Percentiles rank a stretch among this genome's conserved stretches.
phyloP scores from a whole-genome alignment of 352 stramenopile genomes.

The Phytophthora niederhauseri region DNA sequence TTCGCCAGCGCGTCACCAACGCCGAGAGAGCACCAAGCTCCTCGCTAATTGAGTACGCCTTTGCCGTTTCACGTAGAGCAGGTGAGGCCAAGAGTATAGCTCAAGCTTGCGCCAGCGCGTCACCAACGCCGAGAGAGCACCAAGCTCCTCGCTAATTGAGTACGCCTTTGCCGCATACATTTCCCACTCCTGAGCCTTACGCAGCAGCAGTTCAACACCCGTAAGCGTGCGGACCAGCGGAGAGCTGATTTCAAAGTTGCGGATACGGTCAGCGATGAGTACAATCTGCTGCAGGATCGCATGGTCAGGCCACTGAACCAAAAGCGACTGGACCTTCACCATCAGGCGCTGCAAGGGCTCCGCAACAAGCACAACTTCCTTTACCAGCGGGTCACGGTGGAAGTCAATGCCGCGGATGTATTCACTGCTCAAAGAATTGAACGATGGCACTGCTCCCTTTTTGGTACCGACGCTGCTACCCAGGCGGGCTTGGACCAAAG shows the following conservation, averaged over 20 bases:
- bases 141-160: conserved; percentile 92
- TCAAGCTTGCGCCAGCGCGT: conserved; percentile 98
- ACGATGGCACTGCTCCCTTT: conserved; percentile 44
- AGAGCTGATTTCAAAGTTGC: conserved; percentile 88
- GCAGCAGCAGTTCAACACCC: conserved; percentile 96
- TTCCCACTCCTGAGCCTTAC: conserved; percentile 99
- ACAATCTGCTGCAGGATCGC: conserved; percentile 96
- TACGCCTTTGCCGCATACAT: conserved; percentile 94
- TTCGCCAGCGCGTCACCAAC: conserved; percentile 97
- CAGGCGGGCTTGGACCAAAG: conserved; percentile 74
- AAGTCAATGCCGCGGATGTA: conserved; percentile 92
- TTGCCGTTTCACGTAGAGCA: conserved; percentile 95
- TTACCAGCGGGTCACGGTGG: conserved; percentile 93
- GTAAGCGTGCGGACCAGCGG: conserved; percentile 92
- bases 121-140: conserved; percentile 94
- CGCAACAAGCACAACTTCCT: conserved; percentile 92
- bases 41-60: conserved; percentile 92
- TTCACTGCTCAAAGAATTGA: conserved; percentile 68
- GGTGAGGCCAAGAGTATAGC: conserved; percentile 96
- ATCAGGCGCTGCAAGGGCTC: conserved; percentile 90
- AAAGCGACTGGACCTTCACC: conserved; percentile 89
- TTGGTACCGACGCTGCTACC: conserved; percentile 40
- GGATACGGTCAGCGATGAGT: conserved; percentile 88
- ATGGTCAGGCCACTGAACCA: conserved; percentile 97
- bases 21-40: conserved; percentile 92